Base-by-base conservation (phyloP, 768 basidiomycete species). In the Leucocoprinus leucothites region DNA sequence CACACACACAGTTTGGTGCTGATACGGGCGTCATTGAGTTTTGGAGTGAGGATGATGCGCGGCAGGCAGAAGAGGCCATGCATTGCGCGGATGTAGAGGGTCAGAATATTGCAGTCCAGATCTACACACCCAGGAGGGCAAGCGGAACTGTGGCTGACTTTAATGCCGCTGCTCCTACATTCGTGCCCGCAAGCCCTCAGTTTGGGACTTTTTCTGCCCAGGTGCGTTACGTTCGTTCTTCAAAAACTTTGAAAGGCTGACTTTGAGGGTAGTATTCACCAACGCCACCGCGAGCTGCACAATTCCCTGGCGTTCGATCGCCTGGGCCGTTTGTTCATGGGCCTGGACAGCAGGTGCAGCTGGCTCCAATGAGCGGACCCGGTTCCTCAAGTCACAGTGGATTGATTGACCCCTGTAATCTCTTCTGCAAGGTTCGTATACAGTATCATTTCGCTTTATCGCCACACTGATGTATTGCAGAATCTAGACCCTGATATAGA, bases 341-440 rank as follows among this genome's bases (percentile, higher is more conserved):
- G 9, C 92, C 92, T 9, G 92, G 92, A 2, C 92, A 94, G 66
- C 91, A 93, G 67, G 90, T 94, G 31, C 91, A 94, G 67, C 78
- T 86, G 7, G 91, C 91, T 1, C 92, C 91, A 13, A 49, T 80
- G 45, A 58, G 61, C 18, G 91, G 91, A 3, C 90, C 88, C 36
- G 89, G 90, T n/a, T 85, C 89, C 34, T 82, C 61, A 51, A 92
- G 89, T 64, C 89, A 92, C 64, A 91, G 89, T 59, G 92, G 92
- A 18, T 76, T 94, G 24, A 92, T 93, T 58, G 91, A 93, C 69
- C 91, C 92, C 0, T 94, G 91, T 76, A 93, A 93, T 65, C 70
- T 94, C 45, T 94, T 94, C 69, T 91, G 88, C 79, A 92, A 92
- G 77, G 89, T 89, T 56, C 41, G 74, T 26, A 25, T n/a, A 19